Percentiles rank a stretch among this genome's conserved stretches.
Conservation (phyloP, 768 basidiomycete species). For the Rhizopogon sp. region DNA sequence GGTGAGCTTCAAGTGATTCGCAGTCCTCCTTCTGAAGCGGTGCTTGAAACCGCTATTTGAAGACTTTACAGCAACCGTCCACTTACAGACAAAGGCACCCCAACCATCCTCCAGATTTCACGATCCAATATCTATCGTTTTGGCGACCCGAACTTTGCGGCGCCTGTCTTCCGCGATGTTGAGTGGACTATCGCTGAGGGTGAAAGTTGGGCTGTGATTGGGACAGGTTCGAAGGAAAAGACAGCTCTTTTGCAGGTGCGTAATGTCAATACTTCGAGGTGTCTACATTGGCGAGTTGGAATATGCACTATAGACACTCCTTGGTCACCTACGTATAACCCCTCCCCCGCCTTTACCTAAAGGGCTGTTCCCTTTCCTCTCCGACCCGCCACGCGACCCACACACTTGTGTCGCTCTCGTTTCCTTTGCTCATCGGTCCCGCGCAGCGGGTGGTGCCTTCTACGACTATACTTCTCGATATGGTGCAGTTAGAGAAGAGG, state of each 20-base stretch:
- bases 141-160: constrained; percentile 43
- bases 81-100: background rate
- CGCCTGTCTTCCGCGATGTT: constrained; percentile 47
- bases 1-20: background rate
- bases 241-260: constrained; percentile 60
- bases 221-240: constrained; percentile 60
- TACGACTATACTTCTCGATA: constrained; percentile 93
- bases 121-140: constrained; percentile 53
- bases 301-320: constrained; percentile 42
- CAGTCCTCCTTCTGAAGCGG: background rate
- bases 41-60: background rate
- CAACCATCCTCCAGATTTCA: constrained; percentile 35
- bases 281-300: background rate
- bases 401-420: constrained; percentile 50
- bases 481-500: constrained; percentile 82
- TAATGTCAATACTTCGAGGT: background rate
- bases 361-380: constrained; percentile 78
- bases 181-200: constrained; percentile 56
- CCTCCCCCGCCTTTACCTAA: constrained; percentile 55
- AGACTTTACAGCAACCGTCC: background rate
- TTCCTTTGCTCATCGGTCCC: constrained; percentile 60
- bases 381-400: constrained; percentile 38
- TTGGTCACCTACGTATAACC: constrained; percentile 66
- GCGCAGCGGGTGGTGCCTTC: constrained; percentile 64
- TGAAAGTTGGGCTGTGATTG: constrained; percentile 75